Conservation (phyloP, 169 alveolate genomes). For the Plasmodium gallinaceum region DNA sequence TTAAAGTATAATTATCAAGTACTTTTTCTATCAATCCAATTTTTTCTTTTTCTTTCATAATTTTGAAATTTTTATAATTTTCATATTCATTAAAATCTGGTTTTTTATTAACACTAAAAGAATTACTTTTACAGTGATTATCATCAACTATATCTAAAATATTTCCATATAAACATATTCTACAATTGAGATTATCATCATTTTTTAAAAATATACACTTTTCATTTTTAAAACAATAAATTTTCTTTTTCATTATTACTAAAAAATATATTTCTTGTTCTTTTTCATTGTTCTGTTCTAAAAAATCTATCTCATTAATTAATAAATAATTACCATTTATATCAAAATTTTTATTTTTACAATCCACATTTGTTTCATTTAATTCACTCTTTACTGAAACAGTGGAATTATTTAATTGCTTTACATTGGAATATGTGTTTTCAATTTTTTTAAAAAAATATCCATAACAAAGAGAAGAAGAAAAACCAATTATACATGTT, state of each 20-base stretch:
- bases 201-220: conserved; percentile 62
- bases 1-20: conserved; percentile 20
- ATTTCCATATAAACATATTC: conserved; percentile 51
- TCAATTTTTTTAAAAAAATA: conserved; percentile 31
- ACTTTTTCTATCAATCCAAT: conserved; percentile 45
- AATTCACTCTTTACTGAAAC: neutral
- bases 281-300: neutral
- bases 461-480: conserved; percentile 61
- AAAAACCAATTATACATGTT: conserved; percentile 66
- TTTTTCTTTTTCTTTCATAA: conserved; percentile 35
- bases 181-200: conserved; percentile 35
- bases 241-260: conserved; percentile 26
- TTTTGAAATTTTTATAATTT: conserved; percentile 25
- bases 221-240: conserved; percentile 25
- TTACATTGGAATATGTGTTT: neutral
- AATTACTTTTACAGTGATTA: neutral
- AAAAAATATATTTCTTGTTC: conserved; percentile 27
- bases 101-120: conserved; percentile 36
- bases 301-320: neutral
- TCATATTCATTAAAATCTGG: conserved; percentile 27
- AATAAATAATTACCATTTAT: conserved; percentile 8
- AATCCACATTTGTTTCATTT: neutral
- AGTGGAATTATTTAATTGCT: neutral
- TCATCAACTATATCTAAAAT: conserved; percentile 41
- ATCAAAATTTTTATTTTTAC: neutral